Evolutionary conservation across 345 rosid species (phyloP).

Genomic region (Dipteronia dyeriana): DNA sequence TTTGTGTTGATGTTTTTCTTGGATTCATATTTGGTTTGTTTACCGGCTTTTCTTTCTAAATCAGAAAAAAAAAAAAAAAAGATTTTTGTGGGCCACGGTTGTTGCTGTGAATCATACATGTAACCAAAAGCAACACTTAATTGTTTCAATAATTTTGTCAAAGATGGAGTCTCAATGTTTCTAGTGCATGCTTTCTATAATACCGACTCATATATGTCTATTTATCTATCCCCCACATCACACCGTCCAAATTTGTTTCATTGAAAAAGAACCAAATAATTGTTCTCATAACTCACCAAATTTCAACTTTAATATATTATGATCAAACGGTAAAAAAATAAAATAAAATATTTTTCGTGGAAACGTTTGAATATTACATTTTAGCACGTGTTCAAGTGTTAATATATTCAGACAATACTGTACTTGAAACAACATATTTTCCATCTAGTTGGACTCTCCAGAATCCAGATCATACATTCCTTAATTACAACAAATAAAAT

Average conservation of each 20-base stretch:
- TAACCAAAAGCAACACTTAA: not conserved
- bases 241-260: conserved; percentile 3
- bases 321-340: not conserved
- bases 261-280: not conserved
- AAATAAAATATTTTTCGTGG: not conserved
- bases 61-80: not conserved
- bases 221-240: too few relatives aligned
- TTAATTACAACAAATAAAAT: too few relatives aligned
- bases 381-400: not conserved
- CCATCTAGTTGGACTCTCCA: not conserved
- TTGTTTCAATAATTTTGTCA: not conserved
- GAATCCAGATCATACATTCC: too few relatives aligned
- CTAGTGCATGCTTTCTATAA: too few relatives aligned
- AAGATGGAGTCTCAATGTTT: conserved; percentile 12
- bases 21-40: not conserved
- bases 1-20: too few relatives aligned
- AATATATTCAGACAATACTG: not conserved
- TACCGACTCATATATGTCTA: too few relatives aligned
- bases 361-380: not conserved
- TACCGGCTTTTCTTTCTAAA: not conserved
- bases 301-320: not conserved
- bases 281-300: not conserved
- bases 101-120: not conserved
- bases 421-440: not conserved
- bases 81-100: conserved; percentile 18